phyloP scores from a whole-genome alignment of 208 protist genomes.

The Trypanosoma lewisi region DNA sequence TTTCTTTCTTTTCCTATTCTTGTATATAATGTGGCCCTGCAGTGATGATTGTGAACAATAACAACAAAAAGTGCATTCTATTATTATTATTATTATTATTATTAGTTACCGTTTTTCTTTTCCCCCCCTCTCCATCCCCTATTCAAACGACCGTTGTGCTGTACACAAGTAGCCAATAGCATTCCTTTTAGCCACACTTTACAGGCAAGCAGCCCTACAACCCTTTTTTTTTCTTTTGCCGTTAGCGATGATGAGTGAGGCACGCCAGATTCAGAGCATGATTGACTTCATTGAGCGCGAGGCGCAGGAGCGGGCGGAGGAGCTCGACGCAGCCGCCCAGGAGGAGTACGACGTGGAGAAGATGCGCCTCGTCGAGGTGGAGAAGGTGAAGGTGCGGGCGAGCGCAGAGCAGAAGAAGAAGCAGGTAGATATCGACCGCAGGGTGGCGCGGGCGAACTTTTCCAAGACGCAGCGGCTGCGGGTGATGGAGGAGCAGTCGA shows the following conservation, averaged over 20 bases:
- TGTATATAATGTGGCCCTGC: conserved; percentile 1
- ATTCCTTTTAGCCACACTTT: background rate
- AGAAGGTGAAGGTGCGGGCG: conserved; percentile 82
- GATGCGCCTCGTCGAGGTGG: conserved; percentile 83
- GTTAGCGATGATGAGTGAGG: conserved; percentile 73
- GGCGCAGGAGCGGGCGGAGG: conserved; percentile 89
- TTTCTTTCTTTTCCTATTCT: conserved; percentile 20
- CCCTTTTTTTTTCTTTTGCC: background rate
- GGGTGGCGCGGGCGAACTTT: conserved; percentile 84
- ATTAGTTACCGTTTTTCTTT: conserved; percentile 19
- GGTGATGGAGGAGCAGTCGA: conserved; percentile 78
- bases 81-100: conserved; percentile 18
- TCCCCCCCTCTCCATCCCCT: background rate
- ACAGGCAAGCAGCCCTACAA: background rate
- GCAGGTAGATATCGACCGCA: conserved; percentile 80
- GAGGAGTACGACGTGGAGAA: conserved; percentile 91
- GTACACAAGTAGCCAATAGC: too few relatives aligned
- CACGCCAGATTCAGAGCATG: conserved; percentile 91
- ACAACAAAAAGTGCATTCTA: background rate
- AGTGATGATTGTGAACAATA: background rate
- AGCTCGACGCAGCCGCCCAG: conserved; percentile 85
- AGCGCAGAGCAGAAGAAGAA: conserved; percentile 77
- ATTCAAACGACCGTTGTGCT: too few relatives aligned
- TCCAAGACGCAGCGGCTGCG: conserved; percentile 78
- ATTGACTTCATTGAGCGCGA: conserved; percentile 93